Base-by-base conservation (phyloP, 495 filamentous ascomycete species). In the Lentithecium fluviatile region DNA sequence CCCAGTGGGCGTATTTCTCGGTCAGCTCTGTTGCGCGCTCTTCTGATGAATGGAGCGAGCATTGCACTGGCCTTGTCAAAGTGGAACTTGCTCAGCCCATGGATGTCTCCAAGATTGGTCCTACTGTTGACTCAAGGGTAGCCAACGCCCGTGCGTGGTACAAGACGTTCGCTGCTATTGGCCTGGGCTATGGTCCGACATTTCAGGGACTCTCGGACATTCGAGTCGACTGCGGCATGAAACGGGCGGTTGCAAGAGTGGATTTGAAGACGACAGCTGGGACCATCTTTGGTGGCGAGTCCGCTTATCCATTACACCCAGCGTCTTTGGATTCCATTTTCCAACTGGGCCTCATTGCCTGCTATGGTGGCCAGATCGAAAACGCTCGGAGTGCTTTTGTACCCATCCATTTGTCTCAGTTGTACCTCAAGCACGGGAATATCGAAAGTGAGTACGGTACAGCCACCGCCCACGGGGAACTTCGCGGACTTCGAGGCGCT, bases 241-340 rank as follows among this genome's bases (percentile, higher is more conserved):
- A 69, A 12, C 17, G 29, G 11, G 66, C 45, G 15, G 53, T 20
- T 10, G 65, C 60, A 42, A 68, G 50, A 12, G 43, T 61, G 23
- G 43, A 5, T 4, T 32, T 55, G 25, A 25, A 52, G 52, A 42
- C 25, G 8, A 60, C 64, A 5, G 32, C 1, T 1, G 42, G 37
- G 12, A 48, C 37, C 42, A 29, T 59, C 34, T 64, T 42, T 45
- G 61, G 26, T n/a, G 48, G 21, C 11, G 67, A 68, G 43, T 62
- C 66, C 10, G 32, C 26, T 8, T 67, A 73, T 34, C 32, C 45
- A 6, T 46, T 73, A 1, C 72, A 74, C 50, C 72, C 72, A 1
- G 56, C 72, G 2, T 36, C 70, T 15, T 52, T 74, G 0, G 72
- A 74, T 50, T 15, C 34, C 10, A 17, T 12, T 25, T 25, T 67